These are phyloP conservation scores for Aspergillus tanneri DNA, from an alignment of 2,329 filamentous ascomycete genomes.

Conservation along the genomic window DNA sequence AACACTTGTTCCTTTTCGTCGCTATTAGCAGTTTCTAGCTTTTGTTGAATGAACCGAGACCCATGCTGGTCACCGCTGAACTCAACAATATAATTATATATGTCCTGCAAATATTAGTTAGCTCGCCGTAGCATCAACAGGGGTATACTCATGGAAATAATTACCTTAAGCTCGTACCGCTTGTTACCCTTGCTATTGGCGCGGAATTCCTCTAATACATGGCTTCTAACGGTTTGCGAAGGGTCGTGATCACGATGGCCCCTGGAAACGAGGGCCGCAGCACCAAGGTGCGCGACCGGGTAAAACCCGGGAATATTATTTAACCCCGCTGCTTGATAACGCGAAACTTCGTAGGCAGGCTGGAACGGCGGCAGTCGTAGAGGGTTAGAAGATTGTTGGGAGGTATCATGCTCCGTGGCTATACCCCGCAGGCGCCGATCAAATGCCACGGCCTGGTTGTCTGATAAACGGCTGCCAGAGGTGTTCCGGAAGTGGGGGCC, in stretches of 20 bases:
- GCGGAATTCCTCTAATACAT: slow-evolving; percentile 76
- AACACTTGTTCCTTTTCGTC: slow-evolving; percentile 94
- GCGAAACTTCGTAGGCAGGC: slow-evolving; percentile 34
- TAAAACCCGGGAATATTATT: slow-evolving; percentile 37
- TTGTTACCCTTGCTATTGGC: slow-evolving; percentile 68
- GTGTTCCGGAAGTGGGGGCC: slow-evolving; percentile 44
- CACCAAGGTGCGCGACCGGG: slow-evolving; percentile 31
- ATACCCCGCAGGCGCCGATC: slow-evolving; percentile 52
- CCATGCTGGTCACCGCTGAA: slow-evolving; percentile 96
- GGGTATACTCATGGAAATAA: neutral
- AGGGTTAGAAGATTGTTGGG: slow-evolving; percentile 26
- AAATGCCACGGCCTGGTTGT: slow-evolving; percentile 46
- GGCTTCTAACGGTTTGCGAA: slow-evolving; percentile 64
- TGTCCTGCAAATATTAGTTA: slow-evolving; percentile 56
- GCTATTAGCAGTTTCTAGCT: slow-evolving; percentile 87
- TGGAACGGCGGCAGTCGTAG: slow-evolving; percentile 34
- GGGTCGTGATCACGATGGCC: slow-evolving; percentile 58
- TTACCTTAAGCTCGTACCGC: slow-evolving; percentile 75
- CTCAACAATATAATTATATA: slow-evolving; percentile 83
- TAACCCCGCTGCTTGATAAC: slow-evolving; percentile 31
- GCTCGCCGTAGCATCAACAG: too few relatives aligned
- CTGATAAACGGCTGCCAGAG: slow-evolving; percentile 43
- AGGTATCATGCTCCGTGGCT: slow-evolving; percentile 44
- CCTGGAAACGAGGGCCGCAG: slow-evolving; percentile 40
- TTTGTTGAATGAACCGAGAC: slow-evolving; percentile 91